Conservation (phyloP, 805 yeast species). For the Komagataella populi region DNA sequence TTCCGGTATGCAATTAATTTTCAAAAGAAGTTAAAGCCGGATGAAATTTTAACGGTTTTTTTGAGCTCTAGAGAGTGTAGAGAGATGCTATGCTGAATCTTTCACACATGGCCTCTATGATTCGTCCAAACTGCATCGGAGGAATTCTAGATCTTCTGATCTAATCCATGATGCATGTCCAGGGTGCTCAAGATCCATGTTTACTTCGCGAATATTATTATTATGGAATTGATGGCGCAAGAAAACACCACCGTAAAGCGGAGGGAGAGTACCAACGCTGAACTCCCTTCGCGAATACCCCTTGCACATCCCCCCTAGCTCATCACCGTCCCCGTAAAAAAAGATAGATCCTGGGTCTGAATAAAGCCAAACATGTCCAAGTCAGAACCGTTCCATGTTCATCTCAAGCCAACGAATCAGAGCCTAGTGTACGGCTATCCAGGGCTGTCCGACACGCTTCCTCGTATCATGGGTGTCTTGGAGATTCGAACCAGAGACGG, state of each 20-base stretch:
- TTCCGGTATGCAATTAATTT: neutral
- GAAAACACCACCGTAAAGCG: neutral
- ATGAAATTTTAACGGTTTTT: too few species aligned
- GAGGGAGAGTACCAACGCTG: neutral
- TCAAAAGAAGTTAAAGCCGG: neutral
- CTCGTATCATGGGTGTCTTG: neutral
- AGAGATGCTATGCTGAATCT: neutral
- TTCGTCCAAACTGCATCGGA: neutral
- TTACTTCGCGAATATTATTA: neutral
- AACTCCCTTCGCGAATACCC: neutral
- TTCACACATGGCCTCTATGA: neutral
- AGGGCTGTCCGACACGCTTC: conserved; percentile 1
- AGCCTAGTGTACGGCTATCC: conserved; percentile 1
- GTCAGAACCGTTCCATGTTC: conserved; percentile 1
- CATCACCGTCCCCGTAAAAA: neutral
- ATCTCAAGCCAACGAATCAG: neutral
- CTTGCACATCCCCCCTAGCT: neutral
- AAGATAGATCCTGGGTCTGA: neutral
- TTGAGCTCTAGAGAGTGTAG: neutral
- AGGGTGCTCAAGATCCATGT: neutral
- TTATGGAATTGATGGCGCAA: neutral
- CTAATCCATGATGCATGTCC: neutral
- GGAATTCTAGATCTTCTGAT: neutral
- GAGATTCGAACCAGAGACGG: conserved; percentile 1
- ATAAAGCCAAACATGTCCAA: neutral